Conservation (phyloP, 1,284 basidiomycete species). For the Tilletia indica region DNA sequence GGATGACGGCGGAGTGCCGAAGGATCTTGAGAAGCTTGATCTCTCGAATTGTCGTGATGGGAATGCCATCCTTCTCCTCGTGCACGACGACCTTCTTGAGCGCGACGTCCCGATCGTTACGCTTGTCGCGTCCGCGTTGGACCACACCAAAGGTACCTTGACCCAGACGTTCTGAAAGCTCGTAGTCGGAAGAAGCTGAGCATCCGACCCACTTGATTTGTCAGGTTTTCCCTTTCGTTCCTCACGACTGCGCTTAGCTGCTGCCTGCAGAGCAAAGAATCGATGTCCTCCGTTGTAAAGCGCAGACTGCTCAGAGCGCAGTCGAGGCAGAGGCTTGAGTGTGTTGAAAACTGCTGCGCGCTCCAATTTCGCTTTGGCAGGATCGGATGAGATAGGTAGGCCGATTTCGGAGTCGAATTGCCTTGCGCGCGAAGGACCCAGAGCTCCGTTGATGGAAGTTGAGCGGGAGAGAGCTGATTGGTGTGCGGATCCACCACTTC, state of each 20-base stretch:
- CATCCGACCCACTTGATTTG: constrained; percentile 1
- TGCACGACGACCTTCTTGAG: constrained; percentile 94
- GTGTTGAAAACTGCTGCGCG: background rate
- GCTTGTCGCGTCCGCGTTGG: constrained; percentile 49
- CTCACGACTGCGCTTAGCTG: constrained; percentile 1
- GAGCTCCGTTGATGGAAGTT: background rate
- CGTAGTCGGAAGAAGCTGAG: constrained; percentile 28
- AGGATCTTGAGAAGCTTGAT: constrained; percentile 93
- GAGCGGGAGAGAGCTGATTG: background rate
- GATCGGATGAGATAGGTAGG: background rate
- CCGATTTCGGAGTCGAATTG: background rate
- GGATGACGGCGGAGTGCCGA: constrained; percentile 78
- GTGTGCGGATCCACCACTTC: background rate
- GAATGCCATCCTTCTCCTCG: constrained; percentile 88
- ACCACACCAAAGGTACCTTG: constrained; percentile 56
- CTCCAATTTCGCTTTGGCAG: background rate
- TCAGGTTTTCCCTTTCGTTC: background rate
- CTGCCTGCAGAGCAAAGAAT: background rate
- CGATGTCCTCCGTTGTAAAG: background rate
- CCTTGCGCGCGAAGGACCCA: background rate
- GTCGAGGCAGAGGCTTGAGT: background rate
- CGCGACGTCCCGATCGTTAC: constrained; percentile 70
- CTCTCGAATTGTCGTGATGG: constrained; percentile 90
- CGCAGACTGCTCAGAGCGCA: background rate
- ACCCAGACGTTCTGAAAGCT: constrained; percentile 49